Evolutionary conservation across 2,329 filamentous ascomycete genomes (phyloP), one percentile per base, ranked within the genome.

Genomic region (Colletotrichum tabaci): DNA sequence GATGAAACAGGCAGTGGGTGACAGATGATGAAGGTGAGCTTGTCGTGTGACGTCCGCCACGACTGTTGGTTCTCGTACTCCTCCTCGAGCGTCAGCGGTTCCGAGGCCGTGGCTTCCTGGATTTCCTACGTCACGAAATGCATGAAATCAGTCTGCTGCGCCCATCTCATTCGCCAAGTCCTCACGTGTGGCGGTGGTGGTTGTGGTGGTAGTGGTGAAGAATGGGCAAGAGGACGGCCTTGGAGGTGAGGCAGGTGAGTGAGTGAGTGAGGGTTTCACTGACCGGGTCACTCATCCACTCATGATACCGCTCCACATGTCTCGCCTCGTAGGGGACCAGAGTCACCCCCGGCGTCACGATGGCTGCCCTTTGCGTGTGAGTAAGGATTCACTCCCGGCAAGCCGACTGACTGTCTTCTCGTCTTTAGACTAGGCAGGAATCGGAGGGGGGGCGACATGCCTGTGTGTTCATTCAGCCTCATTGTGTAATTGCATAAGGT

Each of bases 61-160:
- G 91, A 94, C n/a, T 84, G 83, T 81, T 98, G 96, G 91, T 98
- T 98, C 61, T 90, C 89, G 81, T 96, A 94, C 85, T 98, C 96
- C 79, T 98, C 92, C 0, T 90, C 86, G 0, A 98, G 85, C 0
- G 89, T 91, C 61, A 98, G 87, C 0, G 92, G 93, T 74, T 98
- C 95, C 0, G 95, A 98, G 1, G 96, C 95, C 0, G 96, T 98
- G 65, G 93, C 92, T 81, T 91, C 86, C 84, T 93, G 95, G 49
- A 98, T 93, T 57, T 90, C 88, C 91, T 93, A 46, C 44, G 44
- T 23, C 18, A 15, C 46, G 12, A 3, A 13, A 30, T 26, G 26
- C 35, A 71, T 61, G 38, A 13, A 38, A 46, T 53, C 4, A 55
- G 61, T 53, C 10, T 3, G n/a, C 18, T 21, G 5, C 13, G 18